Conservation (phyloP, 441 rosid species). For the Mallotus repandus region DNA sequence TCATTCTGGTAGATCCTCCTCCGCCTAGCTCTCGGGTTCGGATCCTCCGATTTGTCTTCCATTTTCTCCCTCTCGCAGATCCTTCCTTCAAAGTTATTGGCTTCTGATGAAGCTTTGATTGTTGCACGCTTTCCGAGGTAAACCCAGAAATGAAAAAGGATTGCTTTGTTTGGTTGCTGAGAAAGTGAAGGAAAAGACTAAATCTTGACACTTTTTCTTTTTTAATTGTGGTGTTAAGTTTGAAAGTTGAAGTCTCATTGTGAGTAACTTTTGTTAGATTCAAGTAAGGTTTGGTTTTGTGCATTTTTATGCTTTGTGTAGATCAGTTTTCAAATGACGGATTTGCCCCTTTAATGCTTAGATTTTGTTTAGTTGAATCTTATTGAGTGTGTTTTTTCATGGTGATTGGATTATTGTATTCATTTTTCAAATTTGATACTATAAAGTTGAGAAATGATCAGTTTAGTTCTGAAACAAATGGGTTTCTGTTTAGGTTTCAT, state of each 20-base stretch:
- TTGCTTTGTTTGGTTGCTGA: conserved; percentile 35
- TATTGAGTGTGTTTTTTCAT: background rate
- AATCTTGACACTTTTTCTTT: background rate
- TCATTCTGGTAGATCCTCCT: conserved; percentile 15
- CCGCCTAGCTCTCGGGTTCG: conserved; percentile 18
- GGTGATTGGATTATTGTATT: background rate
- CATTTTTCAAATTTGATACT: no score
- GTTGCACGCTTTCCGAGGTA: conserved; percentile 31
- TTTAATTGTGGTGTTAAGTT: background rate
- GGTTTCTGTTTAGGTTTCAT: no score
- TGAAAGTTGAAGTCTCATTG: background rate
- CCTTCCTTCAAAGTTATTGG: conserved; percentile 28
- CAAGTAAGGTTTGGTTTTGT: background rate
- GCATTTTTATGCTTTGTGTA: conserved; percentile 20
- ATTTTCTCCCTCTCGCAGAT: conserved; percentile 14
- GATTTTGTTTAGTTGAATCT: background rate
- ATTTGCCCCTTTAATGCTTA: conserved; percentile 13
- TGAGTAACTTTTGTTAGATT: background rate
- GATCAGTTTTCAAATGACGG: conserved; percentile 34
- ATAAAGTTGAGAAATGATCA: no score
- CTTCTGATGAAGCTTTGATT: conserved; percentile 46
- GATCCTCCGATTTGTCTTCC: conserved; percentile 33
- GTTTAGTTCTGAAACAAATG: no score
- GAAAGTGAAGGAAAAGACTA: conserved; percentile 22
- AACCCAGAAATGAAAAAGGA: background rate